Base-by-base conservation (phyloP, 768 basidiomycete genomes). In the Russula compacta region DNA sequence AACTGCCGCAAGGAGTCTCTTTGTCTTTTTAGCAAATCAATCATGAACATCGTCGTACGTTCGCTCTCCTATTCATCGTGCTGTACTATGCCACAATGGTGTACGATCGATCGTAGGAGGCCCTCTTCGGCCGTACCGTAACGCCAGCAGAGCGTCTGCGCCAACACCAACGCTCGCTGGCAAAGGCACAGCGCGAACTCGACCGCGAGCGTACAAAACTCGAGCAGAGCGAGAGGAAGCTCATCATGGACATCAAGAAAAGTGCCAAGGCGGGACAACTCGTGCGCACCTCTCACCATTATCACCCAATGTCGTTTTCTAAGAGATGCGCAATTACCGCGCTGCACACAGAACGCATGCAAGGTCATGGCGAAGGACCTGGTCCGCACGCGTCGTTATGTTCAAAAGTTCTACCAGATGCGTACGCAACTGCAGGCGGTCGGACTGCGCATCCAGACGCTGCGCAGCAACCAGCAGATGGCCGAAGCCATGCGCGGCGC, bases 291-390 rank as follows among this genome's bases (percentile, higher is more conserved):
- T 24, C 19, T 17, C n/a, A 6, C 29, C 10, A 19, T 53, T 14
- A 5, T 12, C 19, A 3, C n/a, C 35, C n/a, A n/a, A 29, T 29
- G n/a, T 38, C 36, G 6, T 36, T 43, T 32, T 53, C 43, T 38
- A 52, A 54, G 42, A 17, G 6, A 14, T 51, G 17, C 6, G 19
- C n/a, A 7, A 50, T 50, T 35, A n/a, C 19, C n/a, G 9, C 24
- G 10, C 5, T 24, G 7, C 10, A 4, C 43, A 61, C 73, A 98
- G 95, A 93, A 92, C 71, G 93, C 95, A 21, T 98, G 95, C 79
- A 98, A 98, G 80, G 89, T 98, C 66, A 97, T 98, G 89, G 97
- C 97, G 29, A 98, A 97, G 73, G 97, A 99, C 71, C 87, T 99
- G 59, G 93, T 98, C 65, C 84, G 97, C 65, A 98, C 95, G 11